These are phyloP conservation scores for Xenosphaeropsis pyriputrescens DNA, from an alignment of 2,329 filamentous ascomycete species.

Conservation along the genomic window DNA sequence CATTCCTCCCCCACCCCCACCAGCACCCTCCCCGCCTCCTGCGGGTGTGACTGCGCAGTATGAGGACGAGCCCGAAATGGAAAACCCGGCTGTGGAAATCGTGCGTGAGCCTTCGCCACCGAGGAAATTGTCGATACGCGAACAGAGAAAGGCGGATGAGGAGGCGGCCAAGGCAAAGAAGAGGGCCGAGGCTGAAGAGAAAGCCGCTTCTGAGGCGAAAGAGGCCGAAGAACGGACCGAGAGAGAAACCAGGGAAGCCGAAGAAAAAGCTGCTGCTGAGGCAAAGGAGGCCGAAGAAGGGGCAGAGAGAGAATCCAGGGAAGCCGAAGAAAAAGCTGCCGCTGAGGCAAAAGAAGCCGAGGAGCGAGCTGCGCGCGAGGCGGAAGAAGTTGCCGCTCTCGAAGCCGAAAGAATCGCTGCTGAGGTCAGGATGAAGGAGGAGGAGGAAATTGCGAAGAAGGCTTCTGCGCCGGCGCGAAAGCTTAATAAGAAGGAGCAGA, in stretches of 20 bases:
- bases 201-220: constrained; percentile 1
- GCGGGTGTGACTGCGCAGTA: constrained; percentile 27
- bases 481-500: constrained; percentile 25
- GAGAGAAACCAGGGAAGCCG: no score
- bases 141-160: constrained; percentile 33
- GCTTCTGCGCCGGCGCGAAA: constrained; percentile 5
- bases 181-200: constrained; percentile 10
- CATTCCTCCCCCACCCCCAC: constrained; percentile 31
- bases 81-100: constrained; percentile 18
- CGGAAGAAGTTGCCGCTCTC: constrained; percentile 2
- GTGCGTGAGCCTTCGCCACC: constrained; percentile 20
- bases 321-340: constrained; percentile 20
- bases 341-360: constrained; percentile 17
- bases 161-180: constrained; percentile 31
- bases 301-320: no score
- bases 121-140: constrained; percentile 31
- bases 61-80: constrained; percentile 19
- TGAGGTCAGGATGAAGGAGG: constrained; percentile 2
- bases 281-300: constrained; percentile 17
- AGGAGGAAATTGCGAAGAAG: constrained; percentile 15
- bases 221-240: no score
- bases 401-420: constrained; percentile 5
- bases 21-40: constrained; percentile 30
- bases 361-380: constrained; percentile 12
- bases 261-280: constrained; percentile 19